Evolutionary conservation across 257 asterid species (phyloP), one percentile per base, ranked within the genome.

Genomic region (Anisodus tanguticus): DNA sequence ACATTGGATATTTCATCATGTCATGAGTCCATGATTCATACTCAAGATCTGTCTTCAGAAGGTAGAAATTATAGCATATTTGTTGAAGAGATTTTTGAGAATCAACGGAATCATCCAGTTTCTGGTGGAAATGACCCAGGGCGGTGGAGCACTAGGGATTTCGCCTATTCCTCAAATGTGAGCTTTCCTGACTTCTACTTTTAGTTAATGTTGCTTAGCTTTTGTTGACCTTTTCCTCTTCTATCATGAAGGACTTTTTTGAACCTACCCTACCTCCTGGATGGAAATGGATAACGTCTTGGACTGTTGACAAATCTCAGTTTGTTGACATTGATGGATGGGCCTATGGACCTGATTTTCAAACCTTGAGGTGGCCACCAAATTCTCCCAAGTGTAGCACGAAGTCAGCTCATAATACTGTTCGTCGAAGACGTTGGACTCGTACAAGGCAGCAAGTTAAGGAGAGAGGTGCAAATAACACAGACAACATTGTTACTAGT

Each of bases 341-440:
- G 96, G 89, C 91, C 72, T 91, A 90, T 89, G 96, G 92, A 81
- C 89, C 90, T 89, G 96, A 92, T 82, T 87, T 85, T 91, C 91
- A 85, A 74, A 90, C 86, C 70, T 74, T 89, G 81, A 91, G 86
- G 83, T 92, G 96, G 96, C 93, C 96, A 5, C 96, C 92, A 45
- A 87, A 83, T 88, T 90, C 94, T 86, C 88, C 87, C 55, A 91
- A 88, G 82, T 89, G 92, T n/a, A 88, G 86, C 74, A 87, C 90
- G 72, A 91, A 90, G 84, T 90, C 94, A 55, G 82, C 91, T 41
- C 87, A 85, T 82, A 90, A 90, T 89, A 67, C 87, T 83, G 91
- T 91, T n/a, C 91, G 96, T 51, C 90, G 94, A 83, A 90, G 96
- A 80, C 89, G 94, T 68, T 91, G 94, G 95, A 90, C 86, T 58